These are phyloP conservation scores for Omphalotus olearius DNA, from an alignment of 1,284 basidiomycete genomes.

Conservation along the genomic window DNA sequence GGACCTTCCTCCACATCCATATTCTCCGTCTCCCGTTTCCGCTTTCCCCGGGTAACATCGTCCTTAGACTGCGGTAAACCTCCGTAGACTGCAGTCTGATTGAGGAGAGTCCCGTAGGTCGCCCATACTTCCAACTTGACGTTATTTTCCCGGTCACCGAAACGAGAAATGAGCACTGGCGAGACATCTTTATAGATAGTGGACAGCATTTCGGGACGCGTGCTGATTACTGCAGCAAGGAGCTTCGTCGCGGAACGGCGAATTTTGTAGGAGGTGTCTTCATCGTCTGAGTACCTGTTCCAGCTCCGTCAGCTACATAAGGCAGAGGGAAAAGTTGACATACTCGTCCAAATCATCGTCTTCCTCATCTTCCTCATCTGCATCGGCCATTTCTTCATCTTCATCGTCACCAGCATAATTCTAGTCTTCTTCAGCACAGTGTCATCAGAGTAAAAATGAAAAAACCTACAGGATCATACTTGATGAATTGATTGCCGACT, in stretches of 20 bases:
- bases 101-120: slow-evolving; percentile 78
- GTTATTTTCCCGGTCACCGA: slow-evolving; percentile 93
- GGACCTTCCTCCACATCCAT: slow-evolving; percentile 82
- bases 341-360: slow-evolving; percentile 76
- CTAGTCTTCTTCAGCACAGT: slow-evolving; percentile 30
- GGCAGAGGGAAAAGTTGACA: slow-evolving; percentile 15
- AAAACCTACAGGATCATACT: slow-evolving; percentile 84
- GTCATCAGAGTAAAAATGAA: neutral
- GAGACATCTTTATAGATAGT: slow-evolving; percentile 83
- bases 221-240: slow-evolving; percentile 79
- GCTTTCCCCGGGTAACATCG: slow-evolving; percentile 60
- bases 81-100: slow-evolving; percentile 78
- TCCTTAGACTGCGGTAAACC: slow-evolving; percentile 51
- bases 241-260: slow-evolving; percentile 91
- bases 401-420: slow-evolving; percentile 88
- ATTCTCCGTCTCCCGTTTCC: slow-evolving; percentile 74
- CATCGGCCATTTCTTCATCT: slow-evolving; percentile 80
- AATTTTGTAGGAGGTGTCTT: slow-evolving; percentile 99
- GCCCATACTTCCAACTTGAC: slow-evolving; percentile 93
- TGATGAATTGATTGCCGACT: slow-evolving; percentile 74
- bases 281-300: slow-evolving; percentile 89
- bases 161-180: slow-evolving; percentile 84
- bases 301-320: slow-evolving; percentile 2
- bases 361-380: slow-evolving; percentile 71
- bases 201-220: slow-evolving; percentile 81